Evolutionary conservation across 2,329 filamentous ascomycete species (phyloP).

Genomic region (Trichophyton benhamiae): DNA sequence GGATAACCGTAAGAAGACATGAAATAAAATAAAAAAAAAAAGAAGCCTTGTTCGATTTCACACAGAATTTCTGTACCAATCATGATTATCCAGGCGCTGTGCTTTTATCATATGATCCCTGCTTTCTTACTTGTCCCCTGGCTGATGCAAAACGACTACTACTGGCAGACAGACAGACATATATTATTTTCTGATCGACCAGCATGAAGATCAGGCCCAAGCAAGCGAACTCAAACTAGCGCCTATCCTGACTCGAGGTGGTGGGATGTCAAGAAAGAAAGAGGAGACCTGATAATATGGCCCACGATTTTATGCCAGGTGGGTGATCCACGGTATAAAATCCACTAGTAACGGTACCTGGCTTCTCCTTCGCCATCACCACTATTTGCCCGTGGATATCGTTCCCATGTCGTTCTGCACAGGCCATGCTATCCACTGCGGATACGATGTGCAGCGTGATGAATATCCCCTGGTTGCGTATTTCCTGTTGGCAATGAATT

Average conservation of each 20-base stretch:
- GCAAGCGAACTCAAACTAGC: constrained; percentile 1
- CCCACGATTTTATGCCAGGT: constrained; percentile 2
- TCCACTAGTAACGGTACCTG: constrained; percentile 5
- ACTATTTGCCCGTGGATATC: not conserved
- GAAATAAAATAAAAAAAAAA: not conserved
- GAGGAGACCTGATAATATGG: not conserved
- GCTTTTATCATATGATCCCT: not conserved
- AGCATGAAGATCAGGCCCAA: not conserved
- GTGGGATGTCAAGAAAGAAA: not conserved
- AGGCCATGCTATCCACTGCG: constrained; percentile 11
- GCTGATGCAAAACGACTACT: not conserved
- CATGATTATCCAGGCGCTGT: not conserved
- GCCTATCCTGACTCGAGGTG: not conserved
- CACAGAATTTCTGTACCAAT: not conserved
- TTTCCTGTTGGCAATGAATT: constrained; percentile 2
- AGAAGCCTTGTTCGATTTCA: not conserved
- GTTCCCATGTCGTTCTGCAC: constrained; percentile 9
- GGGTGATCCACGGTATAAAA: not conserved
- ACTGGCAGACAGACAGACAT: not conserved
- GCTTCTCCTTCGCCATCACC: not conserved
- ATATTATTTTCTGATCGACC: not conserved
- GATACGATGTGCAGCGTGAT: constrained; percentile 10
- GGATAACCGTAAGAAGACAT: not conserved
- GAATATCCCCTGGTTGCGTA: constrained; percentile 6
- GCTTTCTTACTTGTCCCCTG: constrained; percentile 1